Conservation (phyloP, 2,329 filamentous ascomycete genomes). For the Epichloe typhina region DNA sequence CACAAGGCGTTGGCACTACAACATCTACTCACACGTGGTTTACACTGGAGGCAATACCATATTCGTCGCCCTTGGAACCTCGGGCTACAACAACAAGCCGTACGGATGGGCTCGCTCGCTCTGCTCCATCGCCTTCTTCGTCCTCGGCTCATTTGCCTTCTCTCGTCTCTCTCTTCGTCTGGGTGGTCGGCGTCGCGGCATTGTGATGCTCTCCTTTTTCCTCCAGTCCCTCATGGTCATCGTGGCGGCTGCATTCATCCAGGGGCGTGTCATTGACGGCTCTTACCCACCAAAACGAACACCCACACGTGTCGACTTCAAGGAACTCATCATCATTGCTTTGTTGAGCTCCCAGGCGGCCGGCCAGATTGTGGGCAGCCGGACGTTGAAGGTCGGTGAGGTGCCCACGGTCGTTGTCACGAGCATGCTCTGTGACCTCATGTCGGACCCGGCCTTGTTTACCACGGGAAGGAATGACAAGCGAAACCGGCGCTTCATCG, state of each 20-base stretch:
- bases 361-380: constrained; percentile 37
- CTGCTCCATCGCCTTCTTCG: constrained; percentile 39
- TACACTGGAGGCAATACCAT: constrained; percentile 41
- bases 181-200: constrained; percentile 20
- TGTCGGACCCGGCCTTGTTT: constrained; percentile 36
- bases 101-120: constrained; percentile 36
- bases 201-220: constrained; percentile 35
- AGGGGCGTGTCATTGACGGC: constrained; percentile 22
- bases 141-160: constrained; percentile 37
- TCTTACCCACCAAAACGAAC: constrained; percentile 6
- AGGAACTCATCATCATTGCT: constrained; percentile 27
- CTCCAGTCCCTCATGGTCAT: constrained; percentile 37
- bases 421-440: constrained; percentile 39
- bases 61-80: constrained; percentile 45
- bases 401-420: constrained; percentile 42
- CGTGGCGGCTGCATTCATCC: constrained; percentile 37
- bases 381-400: constrained; percentile 37
- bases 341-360: constrained; percentile 40
- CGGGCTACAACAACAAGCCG: constrained; percentile 35
- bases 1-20: neutral
- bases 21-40: neutral
- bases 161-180: constrained; percentile 14
- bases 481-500: constrained; percentile 32
- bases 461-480: constrained; percentile 30
- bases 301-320: constrained; percentile 10